Conservation (phyloP, 2,329 filamentous ascomycete species). For the Pseudopithomyces maydicus region DNA sequence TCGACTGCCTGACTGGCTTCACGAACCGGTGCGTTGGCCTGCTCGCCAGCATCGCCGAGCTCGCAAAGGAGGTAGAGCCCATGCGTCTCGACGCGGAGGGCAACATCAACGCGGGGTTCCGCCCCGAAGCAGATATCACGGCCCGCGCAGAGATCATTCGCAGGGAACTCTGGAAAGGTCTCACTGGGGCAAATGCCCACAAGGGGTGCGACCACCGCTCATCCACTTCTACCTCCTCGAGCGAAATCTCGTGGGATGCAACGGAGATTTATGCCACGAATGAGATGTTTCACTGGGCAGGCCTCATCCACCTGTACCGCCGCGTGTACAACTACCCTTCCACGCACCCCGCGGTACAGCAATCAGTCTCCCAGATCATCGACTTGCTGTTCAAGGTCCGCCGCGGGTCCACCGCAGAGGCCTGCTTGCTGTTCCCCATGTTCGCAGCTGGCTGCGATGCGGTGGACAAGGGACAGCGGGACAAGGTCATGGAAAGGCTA, state of each 20-base stretch:
- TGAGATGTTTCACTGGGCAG: slow-evolving; percentile 79
- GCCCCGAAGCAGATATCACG: slow-evolving; percentile 60
- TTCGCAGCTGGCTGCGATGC: slow-evolving; percentile 83
- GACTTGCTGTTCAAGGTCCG: slow-evolving; percentile 66
- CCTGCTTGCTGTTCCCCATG: slow-evolving; percentile 77
- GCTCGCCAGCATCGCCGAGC: slow-evolving; percentile 72
- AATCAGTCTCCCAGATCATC: slow-evolving; percentile 67
- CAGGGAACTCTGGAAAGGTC: slow-evolving; percentile 63
- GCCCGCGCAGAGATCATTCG: slow-evolving; percentile 65
- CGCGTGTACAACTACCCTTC: slow-evolving; percentile 69
- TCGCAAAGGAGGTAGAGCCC: slow-evolving; percentile 71
- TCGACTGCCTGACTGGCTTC: slow-evolving; percentile 83
- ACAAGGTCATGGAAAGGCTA: slow-evolving; percentile 68
- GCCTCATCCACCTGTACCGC: slow-evolving; percentile 74
- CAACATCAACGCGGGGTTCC: slow-evolving; percentile 61
- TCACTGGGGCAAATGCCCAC: slow-evolving; percentile 42
- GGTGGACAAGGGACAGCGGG: slow-evolving; percentile 59
- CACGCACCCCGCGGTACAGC: slow-evolving; percentile 64
- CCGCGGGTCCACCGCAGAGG: slow-evolving; percentile 72
- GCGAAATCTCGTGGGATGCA: slow-evolving; percentile 58
- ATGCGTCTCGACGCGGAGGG: slow-evolving; percentile 63
- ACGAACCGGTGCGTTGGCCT: slow-evolving; percentile 73
- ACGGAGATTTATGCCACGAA: slow-evolving; percentile 74
- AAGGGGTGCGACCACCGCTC: slow-evolving; percentile 51
- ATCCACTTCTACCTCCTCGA: slow-evolving; percentile 23